Percentiles rank a stretch among this genome's conserved stretches.
phyloP scores from a whole-genome alignment of 108 stramenopile genomes.

The Nitzschia sp. region DNA sequence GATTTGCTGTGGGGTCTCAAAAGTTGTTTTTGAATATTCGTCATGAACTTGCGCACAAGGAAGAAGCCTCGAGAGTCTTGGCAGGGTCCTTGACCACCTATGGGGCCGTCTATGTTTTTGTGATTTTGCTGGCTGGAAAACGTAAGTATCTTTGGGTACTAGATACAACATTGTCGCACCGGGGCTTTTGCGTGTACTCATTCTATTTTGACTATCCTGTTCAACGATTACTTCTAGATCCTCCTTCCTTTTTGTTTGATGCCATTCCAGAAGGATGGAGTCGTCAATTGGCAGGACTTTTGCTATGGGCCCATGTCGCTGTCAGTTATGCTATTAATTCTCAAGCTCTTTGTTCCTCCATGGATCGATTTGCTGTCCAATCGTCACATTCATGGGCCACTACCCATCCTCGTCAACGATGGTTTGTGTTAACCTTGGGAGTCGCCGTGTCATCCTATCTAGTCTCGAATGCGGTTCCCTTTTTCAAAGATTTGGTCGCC shows the following conservation, averaged over 20 bases:
- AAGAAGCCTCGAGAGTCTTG: conserved; percentile 50
- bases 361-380: conserved; percentile 35
- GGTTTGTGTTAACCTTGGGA: conserved; percentile 46
- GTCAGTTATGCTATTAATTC: conserved; percentile 73
- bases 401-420: conserved; percentile 23
- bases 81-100: conserved; percentile 36
- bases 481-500: conserved; percentile 74
- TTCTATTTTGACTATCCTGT: neutral
- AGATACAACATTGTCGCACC: neutral
- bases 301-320: conserved; percentile 73
- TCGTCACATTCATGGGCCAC: neutral
- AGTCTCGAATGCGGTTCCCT: conserved; percentile 67
- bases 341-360: conserved; percentile 61
- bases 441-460: conserved; percentile 53
- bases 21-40: conserved; percentile 73
- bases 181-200: neutral
- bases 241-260: conserved; percentile 72
- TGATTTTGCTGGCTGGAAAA: conserved; percentile 50
- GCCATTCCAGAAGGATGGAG: conserved; percentile 50
- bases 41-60: conserved; percentile 49
- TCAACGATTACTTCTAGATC: conserved; percentile 21
- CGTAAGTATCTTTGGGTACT: neutral
- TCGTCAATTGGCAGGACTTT: conserved; percentile 50
- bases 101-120: conserved; percentile 47
- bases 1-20: conserved; percentile 64